A percentile compares a stretch with the other conserved stretches of the same genome.
These are phyloP conservation scores for Phytophthora pluvialis DNA, from an alignment of 352 stramenopile species.

Conservation along the genomic window DNA sequence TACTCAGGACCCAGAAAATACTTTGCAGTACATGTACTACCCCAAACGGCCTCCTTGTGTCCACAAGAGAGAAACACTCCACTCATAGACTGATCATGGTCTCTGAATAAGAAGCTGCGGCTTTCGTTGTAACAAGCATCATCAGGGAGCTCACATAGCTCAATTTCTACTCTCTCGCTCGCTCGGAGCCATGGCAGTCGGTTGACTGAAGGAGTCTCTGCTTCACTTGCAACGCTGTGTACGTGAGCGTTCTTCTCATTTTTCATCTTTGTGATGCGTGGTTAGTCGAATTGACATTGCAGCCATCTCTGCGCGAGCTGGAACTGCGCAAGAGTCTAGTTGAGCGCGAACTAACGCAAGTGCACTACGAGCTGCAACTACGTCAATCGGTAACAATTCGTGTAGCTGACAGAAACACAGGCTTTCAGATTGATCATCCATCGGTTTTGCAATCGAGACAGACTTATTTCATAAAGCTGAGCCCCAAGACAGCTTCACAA, in stretches of 20 bases:
- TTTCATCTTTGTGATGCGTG: background rate
- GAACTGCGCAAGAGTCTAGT: conserved; percentile 67
- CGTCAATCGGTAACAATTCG: too few relatives aligned
- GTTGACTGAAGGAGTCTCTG: background rate
- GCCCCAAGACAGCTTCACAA: too few relatives aligned
- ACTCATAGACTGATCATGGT: background rate
- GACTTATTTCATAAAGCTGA: too few relatives aligned
- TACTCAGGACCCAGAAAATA: too few relatives aligned
- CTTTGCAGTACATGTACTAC: too few relatives aligned
- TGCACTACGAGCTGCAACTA: conserved; percentile 50
- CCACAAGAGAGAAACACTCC: too few relatives aligned
- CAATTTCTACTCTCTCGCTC: conserved; percentile 3
- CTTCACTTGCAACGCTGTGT: conserved; percentile 53
- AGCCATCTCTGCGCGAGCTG: conserved; percentile 63
- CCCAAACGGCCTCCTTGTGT: too few relatives aligned
- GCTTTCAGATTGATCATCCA: too few relatives aligned
- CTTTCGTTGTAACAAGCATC: conserved; percentile 1
- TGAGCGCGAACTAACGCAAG: conserved; percentile 52
- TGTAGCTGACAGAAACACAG: too few relatives aligned
- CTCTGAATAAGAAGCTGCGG: background rate
- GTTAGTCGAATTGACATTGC: background rate
- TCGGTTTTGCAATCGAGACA: too few relatives aligned
- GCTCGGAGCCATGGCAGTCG: conserved; percentile 7
- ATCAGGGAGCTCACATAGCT: conserved; percentile 20
- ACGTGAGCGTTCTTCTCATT: background rate